These are phyloP conservation scores for Pugionium cornutum DNA, from an alignment of 345 rosid species.

Conservation along the genomic window DNA sequence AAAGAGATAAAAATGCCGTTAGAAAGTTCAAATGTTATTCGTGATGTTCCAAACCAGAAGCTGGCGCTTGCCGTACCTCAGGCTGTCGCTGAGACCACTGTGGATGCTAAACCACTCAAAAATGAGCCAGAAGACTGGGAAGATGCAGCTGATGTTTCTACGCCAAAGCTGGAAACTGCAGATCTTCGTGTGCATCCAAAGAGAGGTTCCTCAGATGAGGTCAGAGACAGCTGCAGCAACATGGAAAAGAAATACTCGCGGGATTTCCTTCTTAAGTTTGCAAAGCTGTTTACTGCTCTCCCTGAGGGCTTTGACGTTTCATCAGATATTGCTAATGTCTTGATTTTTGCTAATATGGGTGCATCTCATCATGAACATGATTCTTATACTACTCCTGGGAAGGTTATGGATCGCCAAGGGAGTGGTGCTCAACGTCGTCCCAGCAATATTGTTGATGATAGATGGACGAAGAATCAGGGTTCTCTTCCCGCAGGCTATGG, in stretches of 20 bases:
- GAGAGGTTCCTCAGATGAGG: slow-evolving; percentile 41
- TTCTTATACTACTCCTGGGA: slow-evolving; percentile 59
- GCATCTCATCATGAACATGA: slow-evolving; percentile 58
- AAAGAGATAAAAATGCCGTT: slow-evolving; percentile 46
- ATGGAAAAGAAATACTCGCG: slow-evolving; percentile 80
- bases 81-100: slow-evolving; percentile 38
- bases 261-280: slow-evolving; percentile 84
- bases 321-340: slow-evolving; percentile 51
- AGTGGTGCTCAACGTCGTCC: slow-evolving; percentile 73
- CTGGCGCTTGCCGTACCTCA: slow-evolving; percentile 38
- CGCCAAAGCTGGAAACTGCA: slow-evolving; percentile 68
- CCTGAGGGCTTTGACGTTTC: slow-evolving; percentile 61
- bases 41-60: slow-evolving; percentile 42
- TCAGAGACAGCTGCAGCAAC: slow-evolving; percentile 45
- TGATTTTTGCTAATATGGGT: slow-evolving; percentile 44
- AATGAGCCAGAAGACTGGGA: slow-evolving; percentile 96
- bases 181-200: slow-evolving; percentile 35
- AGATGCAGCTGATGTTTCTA: slow-evolving; percentile 86
- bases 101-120: slow-evolving; percentile 47
- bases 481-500: slow-evolving; percentile 57
- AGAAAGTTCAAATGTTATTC: slow-evolving; percentile 35
- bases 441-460: slow-evolving; percentile 60
- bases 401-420: slow-evolving; percentile 59
- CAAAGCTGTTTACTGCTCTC: slow-evolving; percentile 64
- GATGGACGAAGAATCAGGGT: slow-evolving; percentile 62